A percentile compares a stretch with the other conserved stretches of the same genome.
Evolutionary conservation across 2,329 filamentous ascomycete species (phyloP).

Genomic region (Helotiales sp.): DNA sequence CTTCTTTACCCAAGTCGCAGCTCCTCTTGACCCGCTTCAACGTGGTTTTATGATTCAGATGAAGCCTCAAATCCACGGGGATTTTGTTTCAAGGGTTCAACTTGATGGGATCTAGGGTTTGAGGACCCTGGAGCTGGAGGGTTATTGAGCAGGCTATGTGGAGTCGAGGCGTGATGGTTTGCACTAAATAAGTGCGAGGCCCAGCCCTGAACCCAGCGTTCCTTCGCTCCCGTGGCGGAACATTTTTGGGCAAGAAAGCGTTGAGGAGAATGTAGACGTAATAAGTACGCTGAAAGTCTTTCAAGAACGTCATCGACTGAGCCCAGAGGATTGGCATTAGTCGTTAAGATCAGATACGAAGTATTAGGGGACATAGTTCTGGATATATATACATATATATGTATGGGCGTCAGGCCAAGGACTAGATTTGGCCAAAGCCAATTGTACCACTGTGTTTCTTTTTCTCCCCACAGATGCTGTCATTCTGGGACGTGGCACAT

Average conservation of each 20-base stretch:
- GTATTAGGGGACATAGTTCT: background rate
- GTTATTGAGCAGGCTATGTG: background rate
- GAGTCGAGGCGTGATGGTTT: background rate
- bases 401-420: too few species aligned
- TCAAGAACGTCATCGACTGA: background rate
- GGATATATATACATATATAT: too few species aligned
- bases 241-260: background rate
- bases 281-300: background rate
- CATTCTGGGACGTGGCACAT: conserved; percentile 9
- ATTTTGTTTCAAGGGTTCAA: background rate
- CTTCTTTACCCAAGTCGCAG: background rate
- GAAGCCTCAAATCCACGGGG: background rate
- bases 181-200: background rate
- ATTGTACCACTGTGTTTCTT: background rate
- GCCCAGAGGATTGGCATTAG: background rate
- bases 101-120: background rate
- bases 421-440: background rate
- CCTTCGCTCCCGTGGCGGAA: background rate
- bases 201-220: conserved; percentile 1
- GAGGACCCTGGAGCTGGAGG: background rate
- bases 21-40: background rate
- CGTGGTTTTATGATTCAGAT: background rate
- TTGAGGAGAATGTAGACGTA: background rate
- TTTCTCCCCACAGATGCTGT: conserved; percentile 12
- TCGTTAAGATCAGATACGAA: background rate